Conservation (phyloP, 2,329 filamentous ascomycete species). For the Bimuria novae-zelandiae region DNA sequence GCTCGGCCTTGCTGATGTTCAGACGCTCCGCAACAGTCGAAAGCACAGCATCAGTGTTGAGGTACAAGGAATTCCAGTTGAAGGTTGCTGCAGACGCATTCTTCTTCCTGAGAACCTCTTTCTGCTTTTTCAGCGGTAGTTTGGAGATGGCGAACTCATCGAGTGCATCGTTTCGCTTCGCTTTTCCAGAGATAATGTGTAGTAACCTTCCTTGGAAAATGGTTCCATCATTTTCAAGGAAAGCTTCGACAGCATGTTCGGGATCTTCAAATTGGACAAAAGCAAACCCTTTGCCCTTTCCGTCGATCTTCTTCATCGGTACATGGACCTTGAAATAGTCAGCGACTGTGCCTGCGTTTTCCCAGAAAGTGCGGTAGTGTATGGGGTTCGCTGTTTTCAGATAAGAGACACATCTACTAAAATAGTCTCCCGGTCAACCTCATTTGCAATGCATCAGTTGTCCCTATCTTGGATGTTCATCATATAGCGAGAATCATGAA, state of each 20-base stretch:
- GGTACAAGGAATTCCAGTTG: conserved; percentile 99
- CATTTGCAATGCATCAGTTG: conserved; percentile 96
- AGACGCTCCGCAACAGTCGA: conserved; percentile 84
- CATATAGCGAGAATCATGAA: conserved; percentile 55
- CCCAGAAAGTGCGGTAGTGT: neutral
- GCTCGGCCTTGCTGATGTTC: conserved; percentile 85
- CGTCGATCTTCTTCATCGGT: conserved; percentile 70
- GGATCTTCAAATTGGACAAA: conserved; percentile 79
- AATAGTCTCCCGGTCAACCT: conserved; percentile 94
- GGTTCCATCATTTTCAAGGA: conserved; percentile 77
- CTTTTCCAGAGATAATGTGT: conserved; percentile 83
- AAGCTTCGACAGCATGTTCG: conserved; percentile 76
- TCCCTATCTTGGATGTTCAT: conserved; percentile 99
- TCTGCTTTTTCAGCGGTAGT: conserved; percentile 91
- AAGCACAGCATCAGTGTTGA: conserved; percentile 93
- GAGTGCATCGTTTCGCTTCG: conserved; percentile 79
- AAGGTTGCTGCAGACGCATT: conserved; percentile 79
- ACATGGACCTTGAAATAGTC: conserved; percentile 74
- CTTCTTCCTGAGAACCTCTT: conserved; percentile 81
- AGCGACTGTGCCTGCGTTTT: conserved; percentile 1
- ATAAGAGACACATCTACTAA: conserved; percentile 99
- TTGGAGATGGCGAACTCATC: conserved; percentile 89
- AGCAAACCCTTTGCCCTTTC: conserved; percentile 85
- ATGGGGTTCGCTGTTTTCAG: conserved; percentile 61
- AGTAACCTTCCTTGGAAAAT: conserved; percentile 91